phyloP scores from a whole-genome alignment of 345 rosid genomes.

The Laguncularia racemosa region DNA sequence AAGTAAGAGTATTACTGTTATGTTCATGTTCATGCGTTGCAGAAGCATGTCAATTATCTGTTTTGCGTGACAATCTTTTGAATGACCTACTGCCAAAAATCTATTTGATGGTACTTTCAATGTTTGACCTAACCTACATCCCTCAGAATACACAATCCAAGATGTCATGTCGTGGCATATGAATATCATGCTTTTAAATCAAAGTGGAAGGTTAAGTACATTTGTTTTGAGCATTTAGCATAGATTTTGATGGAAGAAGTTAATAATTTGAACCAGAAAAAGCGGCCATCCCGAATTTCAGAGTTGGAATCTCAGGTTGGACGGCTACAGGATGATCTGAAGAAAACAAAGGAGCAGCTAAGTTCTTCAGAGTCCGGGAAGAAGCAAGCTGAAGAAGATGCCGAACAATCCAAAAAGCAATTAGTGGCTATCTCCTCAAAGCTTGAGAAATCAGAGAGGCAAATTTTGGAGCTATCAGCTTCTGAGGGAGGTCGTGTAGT shows the following conservation, averaged over 20 bases:
- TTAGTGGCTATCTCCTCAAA: conserved; percentile 41
- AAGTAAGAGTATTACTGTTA: too few species aligned
- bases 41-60: too few species aligned
- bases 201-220: too few species aligned
- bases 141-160: too few species aligned
- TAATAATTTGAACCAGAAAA: conserved; percentile 49
- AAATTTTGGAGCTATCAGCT: conserved; percentile 39
- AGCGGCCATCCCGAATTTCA: conserved; percentile 73
- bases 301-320: conserved; percentile 68
- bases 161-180: too few species aligned
- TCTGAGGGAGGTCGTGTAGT: conserved; percentile 35
- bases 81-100: too few species aligned
- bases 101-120: too few species aligned
- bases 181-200: too few species aligned
- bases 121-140: too few species aligned
- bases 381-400: conserved; percentile 69
- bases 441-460: conserved; percentile 55
- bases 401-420: conserved; percentile 68
- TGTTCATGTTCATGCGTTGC: too few species aligned
- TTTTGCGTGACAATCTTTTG: too few species aligned
- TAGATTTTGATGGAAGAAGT: neutral
- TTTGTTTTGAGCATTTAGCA: too few species aligned
- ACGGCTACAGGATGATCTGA: conserved; percentile 81
- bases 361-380: conserved; percentile 56
- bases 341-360: conserved; percentile 70